Percentiles rank a stretch among this genome's conserved stretches.
These are phyloP conservation scores for Myriosclerotinia curreyana DNA, from an alignment of 2,329 filamentous ascomycete species.

Conservation along the genomic window DNA sequence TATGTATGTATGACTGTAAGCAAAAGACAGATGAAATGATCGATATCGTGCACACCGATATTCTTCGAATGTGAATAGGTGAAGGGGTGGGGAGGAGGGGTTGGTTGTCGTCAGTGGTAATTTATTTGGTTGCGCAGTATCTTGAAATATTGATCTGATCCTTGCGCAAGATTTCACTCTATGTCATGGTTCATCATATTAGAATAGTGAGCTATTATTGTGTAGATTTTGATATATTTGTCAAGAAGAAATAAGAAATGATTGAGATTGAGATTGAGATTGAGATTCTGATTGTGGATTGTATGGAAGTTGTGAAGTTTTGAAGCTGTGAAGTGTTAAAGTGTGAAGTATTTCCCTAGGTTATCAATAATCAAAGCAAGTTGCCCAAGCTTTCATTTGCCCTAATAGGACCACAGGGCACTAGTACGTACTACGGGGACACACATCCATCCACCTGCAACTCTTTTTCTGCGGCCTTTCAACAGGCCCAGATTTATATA, in stretches of 20 bases:
- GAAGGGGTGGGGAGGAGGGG: slow-evolving; percentile 22
- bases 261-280: not conserved
- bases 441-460: not conserved
- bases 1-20: not conserved
- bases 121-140: slow-evolving; percentile 21
- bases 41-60: slow-evolving; percentile 12
- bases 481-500: slow-evolving; percentile 19
- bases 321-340: too few species aligned
- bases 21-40: not conserved
- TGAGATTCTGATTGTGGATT: not conserved
- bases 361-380: too few species aligned
- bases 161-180: slow-evolving; percentile 21
- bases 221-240: not conserved
- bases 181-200: slow-evolving; percentile 13
- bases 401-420: too few species aligned
- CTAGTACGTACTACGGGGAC: not conserved
- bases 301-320: too few species aligned
- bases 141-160: slow-evolving; percentile 17
- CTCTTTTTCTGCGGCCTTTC: slow-evolving; percentile 14
- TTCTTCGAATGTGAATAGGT: slow-evolving; percentile 9
- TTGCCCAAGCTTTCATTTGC: too few species aligned
- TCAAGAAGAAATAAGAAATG: slow-evolving; percentile 1
- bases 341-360: too few species aligned
- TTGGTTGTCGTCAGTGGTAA: slow-evolving; percentile 15
- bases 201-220: slow-evolving; percentile 1